A percentile compares a stretch with the other conserved stretches of the same genome.
Conservation (phyloP, 768 basidiomycete genomes). For the Boletus patriciae region DNA sequence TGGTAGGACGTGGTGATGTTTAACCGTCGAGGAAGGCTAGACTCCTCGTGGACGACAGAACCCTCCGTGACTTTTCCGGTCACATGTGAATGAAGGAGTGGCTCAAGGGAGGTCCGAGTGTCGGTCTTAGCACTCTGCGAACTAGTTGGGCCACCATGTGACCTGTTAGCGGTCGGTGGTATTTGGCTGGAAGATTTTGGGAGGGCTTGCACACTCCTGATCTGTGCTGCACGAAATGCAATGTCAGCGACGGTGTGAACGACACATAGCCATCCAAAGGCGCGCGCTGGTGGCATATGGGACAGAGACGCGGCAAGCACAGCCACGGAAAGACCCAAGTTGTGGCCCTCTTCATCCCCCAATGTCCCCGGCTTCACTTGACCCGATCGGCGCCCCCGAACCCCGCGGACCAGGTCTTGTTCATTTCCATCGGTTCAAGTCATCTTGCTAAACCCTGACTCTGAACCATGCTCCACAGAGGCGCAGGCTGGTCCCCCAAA, state of each 20-base stretch:
- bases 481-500: neutral
- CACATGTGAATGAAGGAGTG: too few relatives aligned
- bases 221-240: slow-evolving; percentile 58
- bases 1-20: neutral
- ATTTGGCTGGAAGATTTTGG: neutral
- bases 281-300: slow-evolving; percentile 66
- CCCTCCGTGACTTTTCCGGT: neutral
- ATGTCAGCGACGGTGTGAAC: slow-evolving; percentile 60
- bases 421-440: neutral
- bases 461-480: neutral
- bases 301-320: slow-evolving; percentile 1
- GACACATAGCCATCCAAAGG: slow-evolving; percentile 73
- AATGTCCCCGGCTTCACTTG: neutral
- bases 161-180: neutral
- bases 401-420: neutral
- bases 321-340: slow-evolving; percentile 4
- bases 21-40: neutral
- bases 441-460: neutral
- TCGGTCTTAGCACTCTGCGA: neutral
- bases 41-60: neutral
- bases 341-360: neutral
- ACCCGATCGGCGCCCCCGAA: neutral
- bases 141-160: neutral
- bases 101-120: neutral
- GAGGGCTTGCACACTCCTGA: slow-evolving; percentile 46